Evolutionary conservation across 148 eudicot genomes (phyloP).

Genomic region (Vaccinium corymbosum): DNA sequence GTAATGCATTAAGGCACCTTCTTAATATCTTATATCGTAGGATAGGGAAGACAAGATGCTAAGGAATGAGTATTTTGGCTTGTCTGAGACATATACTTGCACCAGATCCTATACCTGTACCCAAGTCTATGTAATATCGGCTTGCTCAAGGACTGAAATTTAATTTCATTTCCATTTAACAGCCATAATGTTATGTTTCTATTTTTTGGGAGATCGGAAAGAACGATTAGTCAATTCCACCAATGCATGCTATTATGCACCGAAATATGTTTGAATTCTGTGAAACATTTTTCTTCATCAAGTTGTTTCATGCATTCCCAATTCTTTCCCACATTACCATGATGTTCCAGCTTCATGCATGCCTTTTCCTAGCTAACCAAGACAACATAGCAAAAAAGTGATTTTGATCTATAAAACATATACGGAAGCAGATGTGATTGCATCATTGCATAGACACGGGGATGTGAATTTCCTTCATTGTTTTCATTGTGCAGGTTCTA

Average conservation of each 20-base stretch:
- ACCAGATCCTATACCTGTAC: not conserved
- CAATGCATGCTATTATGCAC: not conserved
- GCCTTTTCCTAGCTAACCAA: not conserved
- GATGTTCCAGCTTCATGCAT: not conserved
- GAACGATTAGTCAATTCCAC: not conserved
- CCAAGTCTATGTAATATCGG: not conserved
- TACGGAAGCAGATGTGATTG: not conserved
- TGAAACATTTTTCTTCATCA: not conserved
- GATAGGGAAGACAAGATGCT: not conserved
- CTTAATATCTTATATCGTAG: not conserved
- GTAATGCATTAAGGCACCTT: not conserved
- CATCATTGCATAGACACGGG: not conserved
- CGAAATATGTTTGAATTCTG: not conserved
- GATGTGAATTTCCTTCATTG: not conserved
- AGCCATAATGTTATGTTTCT: not conserved
- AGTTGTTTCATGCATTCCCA: not conserved
- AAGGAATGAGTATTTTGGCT: not conserved
- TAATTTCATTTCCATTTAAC: not conserved
- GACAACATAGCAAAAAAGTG: not conserved
- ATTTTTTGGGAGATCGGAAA: not conserved
- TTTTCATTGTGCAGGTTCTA: slow-evolving; percentile 50
- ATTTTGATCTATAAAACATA: not conserved
- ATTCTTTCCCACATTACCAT: not conserved
- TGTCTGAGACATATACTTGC: not conserved
- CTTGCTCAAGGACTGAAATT: not conserved